These are phyloP conservation scores for Collybia nuda DNA, from an alignment of 768 basidiomycete species.

Conservation along the genomic window DNA sequence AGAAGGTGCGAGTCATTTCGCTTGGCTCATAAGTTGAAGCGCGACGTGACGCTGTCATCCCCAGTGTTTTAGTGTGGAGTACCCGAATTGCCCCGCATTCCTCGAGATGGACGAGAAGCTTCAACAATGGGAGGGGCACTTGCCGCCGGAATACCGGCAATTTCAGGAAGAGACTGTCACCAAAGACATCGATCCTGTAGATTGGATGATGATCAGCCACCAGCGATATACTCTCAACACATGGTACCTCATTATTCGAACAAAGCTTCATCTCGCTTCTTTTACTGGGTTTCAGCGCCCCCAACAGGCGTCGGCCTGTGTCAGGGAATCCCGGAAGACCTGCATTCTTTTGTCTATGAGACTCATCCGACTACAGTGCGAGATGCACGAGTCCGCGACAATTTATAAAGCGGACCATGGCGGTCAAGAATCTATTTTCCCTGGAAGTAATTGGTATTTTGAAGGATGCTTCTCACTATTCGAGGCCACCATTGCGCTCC, in stretches of 20 bases:
- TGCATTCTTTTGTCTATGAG: constrained; percentile 40
- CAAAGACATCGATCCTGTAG: constrained; percentile 25
- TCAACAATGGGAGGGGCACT: constrained; percentile 40
- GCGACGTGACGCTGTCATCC: constrained; percentile 1
- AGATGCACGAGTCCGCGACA: constrained; percentile 29
- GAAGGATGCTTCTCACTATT: constrained; percentile 44
- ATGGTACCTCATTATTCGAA: constrained; percentile 44
- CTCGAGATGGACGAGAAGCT: constrained; percentile 42
- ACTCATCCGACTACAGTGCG: constrained; percentile 42
- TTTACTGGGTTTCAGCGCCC: constrained; percentile 32
- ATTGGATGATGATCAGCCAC: constrained; percentile 30
- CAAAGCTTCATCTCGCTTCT: constrained; percentile 44
- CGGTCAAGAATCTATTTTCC: constrained; percentile 18
- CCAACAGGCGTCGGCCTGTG: constrained; percentile 20
- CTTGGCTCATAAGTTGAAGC: neutral
- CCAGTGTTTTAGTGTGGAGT: constrained; percentile 35
- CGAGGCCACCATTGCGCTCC: constrained; percentile 46
- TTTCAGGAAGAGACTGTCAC: constrained; percentile 23
- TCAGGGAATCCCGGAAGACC: constrained; percentile 32
- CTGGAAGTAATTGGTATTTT: constrained; percentile 39
- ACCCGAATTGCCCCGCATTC: constrained; percentile 33
- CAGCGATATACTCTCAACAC: constrained; percentile 44
- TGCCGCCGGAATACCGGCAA: constrained; percentile 40
- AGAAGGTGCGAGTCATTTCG: constrained; percentile 30
- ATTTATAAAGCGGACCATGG: constrained; percentile 18